These are phyloP conservation scores for Phoma sp. DNA, from an alignment of 2,329 filamentous ascomycete genomes.

Conservation along the genomic window DNA sequence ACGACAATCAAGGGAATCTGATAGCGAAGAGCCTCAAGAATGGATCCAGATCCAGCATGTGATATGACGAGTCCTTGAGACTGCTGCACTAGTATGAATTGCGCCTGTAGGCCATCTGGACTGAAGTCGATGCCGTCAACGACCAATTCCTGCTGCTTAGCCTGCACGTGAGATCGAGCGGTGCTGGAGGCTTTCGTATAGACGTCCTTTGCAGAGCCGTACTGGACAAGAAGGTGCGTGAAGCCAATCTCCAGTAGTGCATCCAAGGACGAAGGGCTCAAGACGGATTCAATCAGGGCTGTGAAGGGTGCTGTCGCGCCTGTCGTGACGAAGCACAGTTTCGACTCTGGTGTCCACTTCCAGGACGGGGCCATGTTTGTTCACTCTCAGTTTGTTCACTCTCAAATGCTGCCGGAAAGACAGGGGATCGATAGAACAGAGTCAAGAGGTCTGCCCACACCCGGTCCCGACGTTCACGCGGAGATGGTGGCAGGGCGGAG, in stretches of 20 bases:
- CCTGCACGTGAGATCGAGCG: constrained; percentile 25
- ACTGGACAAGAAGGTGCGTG: constrained; percentile 79
- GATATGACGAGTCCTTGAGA: constrained; percentile 79
- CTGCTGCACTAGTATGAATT: constrained; percentile 64
- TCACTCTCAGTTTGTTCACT: not conserved
- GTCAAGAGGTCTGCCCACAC: not conserved
- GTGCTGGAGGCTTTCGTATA: constrained; percentile 53
- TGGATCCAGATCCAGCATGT: constrained; percentile 91
- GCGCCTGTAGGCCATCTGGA: constrained; percentile 61
- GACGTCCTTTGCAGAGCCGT: constrained; percentile 69
- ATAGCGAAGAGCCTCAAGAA: constrained; percentile 80
- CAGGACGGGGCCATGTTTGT: constrained; percentile 26
- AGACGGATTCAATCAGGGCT: constrained; percentile 70
- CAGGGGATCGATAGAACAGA: not conserved
- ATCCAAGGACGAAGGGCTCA: constrained; percentile 68
- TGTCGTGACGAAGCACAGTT: constrained; percentile 83
- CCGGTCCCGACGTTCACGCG: not conserved
- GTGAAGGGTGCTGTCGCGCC: constrained; percentile 89
- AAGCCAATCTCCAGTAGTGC: constrained; percentile 68
- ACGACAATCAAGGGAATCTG: constrained; percentile 85
- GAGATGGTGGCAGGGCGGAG: constrained; percentile 24
- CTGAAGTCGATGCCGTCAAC: constrained; percentile 74
- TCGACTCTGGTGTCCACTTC: constrained; percentile 37
- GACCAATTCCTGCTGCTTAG: constrained; percentile 25
- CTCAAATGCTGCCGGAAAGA: not conserved